Evolutionary conservation across 2,329 filamentous ascomycete genomes (phyloP), one percentile per base, ranked within the genome.

Genomic region (Colletotrichum lentis): DNA sequence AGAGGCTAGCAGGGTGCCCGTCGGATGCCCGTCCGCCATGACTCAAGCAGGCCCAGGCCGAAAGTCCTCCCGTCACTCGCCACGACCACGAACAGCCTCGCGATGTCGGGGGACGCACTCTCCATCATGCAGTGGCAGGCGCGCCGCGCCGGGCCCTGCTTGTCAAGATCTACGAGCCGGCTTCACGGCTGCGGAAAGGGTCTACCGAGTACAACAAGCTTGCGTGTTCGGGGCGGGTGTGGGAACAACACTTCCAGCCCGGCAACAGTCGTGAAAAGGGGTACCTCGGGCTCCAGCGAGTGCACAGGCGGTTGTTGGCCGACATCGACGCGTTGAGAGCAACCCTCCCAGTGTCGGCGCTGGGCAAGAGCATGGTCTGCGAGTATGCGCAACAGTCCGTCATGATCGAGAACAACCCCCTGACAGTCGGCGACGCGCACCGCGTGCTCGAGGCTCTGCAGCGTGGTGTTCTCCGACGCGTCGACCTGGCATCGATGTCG

Each of bases 321-420:
- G 53, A 69, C 31, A 68, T 71, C 43, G 71, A 72, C 44, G 27
- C 24, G 5, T 5, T 65, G 5, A 52, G n/a, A 60, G 14, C 61
- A 11, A 46, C 27, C 27, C 60, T 71, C 14, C 35, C 64, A 18
- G 18, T 35, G 14, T 63, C 50, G 6, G 47, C 27, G 12, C 27
- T 70, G 53, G 59, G 64, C 39, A 70, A 69, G 27, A 41, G 31
- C n/a, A 54, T 71, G 50, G 43, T 71, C 31, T 41, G 43, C 2
- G 56, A 72, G 16, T 73, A 70, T 35, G 71, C 70, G 12, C 73
- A 72, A 54, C 73, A 73, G 61, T 73, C 73, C 31, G 70, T 70
- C n/a, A 49, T 66, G 55, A 71, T 74, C 20, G 73, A 74, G 53
- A 44, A 69, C 37, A 73, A 74, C 43, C 58, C 43, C n/a, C 43